Base-by-base conservation (phyloP, 108 stramenopile species). In the Pseudonitzschia pungens region DNA sequence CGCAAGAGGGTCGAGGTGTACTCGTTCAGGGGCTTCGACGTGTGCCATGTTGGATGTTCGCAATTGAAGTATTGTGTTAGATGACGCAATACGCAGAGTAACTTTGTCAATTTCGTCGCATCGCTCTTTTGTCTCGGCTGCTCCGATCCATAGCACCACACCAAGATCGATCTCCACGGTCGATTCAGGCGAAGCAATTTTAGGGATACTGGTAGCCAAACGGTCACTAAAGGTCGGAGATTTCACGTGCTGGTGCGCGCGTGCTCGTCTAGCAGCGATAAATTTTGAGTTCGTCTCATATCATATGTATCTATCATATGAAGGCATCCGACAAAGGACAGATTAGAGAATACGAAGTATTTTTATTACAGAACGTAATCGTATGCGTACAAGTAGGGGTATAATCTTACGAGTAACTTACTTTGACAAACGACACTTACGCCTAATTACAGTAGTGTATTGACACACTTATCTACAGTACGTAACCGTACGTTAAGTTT, bases 1-100 rank as follows among this genome's bases (percentile, higher is more conserved):
- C 33, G 81, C 80, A 24, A 90, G 76, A 50, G 86, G 94, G 70
- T 96, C 92, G 68, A 93, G 60, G 78, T 82, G 83, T 70, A 86
- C 80, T 69, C 94, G 86, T 56, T 87, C 85, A 53, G 94, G 94
- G 78, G 85, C 85, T 71, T 96, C 94, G 28, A 84, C 84, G 72
- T 82, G 81, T 31, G 75, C 40, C 79, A 80, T 80, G 59, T 72
- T 79, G 69, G 22, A 31, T 48, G 45, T 48, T 48, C 7, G 45
- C 7, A 18, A 18, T 48, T 48, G 45, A 48, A 48, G 45, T 48
- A 48, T 48, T 48, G 45, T 48, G 45, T 48, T 8, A 1, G 45
- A 48, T 48, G 45, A 48, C 18, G 45, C 45, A 18, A 48, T 48
- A 10, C 45, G 45, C 5, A 48, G 45, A 48, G 7, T 18, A 48